Percentiles rank a stretch among this genome's conserved stretches.
Evolutionary conservation across 2,329 filamentous ascomycete species (phyloP).

Genomic region (Penicillium glabrum): DNA sequence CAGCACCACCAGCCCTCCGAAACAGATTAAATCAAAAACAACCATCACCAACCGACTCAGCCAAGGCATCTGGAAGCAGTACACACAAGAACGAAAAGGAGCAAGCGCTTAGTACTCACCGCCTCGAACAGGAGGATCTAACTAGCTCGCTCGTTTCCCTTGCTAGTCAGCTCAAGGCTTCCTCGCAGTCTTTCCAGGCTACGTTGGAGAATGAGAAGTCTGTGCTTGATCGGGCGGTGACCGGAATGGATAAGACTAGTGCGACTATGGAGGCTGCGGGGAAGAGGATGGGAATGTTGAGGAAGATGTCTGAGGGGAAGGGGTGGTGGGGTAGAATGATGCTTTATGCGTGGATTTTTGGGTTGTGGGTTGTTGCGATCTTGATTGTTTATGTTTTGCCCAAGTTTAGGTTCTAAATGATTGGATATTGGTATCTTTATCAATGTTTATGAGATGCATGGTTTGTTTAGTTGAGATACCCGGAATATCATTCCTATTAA

Average conservation of each 20-base stretch:
- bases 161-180: constrained; percentile 73
- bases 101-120: constrained; percentile 72
- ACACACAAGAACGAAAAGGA: constrained; percentile 49
- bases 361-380: constrained; percentile 73
- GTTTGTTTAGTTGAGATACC: constrained; percentile 3
- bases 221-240: constrained; percentile 67
- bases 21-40: neutral
- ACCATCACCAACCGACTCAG: neutral
- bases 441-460: neutral
- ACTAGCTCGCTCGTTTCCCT: constrained; percentile 79
- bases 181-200: constrained; percentile 68
- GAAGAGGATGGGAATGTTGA: constrained; percentile 72
- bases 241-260: constrained; percentile 75
- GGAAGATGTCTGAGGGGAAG: constrained; percentile 80
- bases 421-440: too few relatives aligned
- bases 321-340: constrained; percentile 84
- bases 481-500: neutral
- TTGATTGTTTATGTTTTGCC: constrained; percentile 82
- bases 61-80: neutral
- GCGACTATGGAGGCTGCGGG: constrained; percentile 73
- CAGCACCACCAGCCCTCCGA: neutral
- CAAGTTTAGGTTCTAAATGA: constrained; percentile 73
- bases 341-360: constrained; percentile 81
- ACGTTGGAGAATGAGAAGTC: constrained; percentile 74
- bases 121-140: constrained; percentile 77